Base-by-base conservation (phyloP, 2,329 filamentous ascomycete genomes). In the Alternaria metachromatica region DNA sequence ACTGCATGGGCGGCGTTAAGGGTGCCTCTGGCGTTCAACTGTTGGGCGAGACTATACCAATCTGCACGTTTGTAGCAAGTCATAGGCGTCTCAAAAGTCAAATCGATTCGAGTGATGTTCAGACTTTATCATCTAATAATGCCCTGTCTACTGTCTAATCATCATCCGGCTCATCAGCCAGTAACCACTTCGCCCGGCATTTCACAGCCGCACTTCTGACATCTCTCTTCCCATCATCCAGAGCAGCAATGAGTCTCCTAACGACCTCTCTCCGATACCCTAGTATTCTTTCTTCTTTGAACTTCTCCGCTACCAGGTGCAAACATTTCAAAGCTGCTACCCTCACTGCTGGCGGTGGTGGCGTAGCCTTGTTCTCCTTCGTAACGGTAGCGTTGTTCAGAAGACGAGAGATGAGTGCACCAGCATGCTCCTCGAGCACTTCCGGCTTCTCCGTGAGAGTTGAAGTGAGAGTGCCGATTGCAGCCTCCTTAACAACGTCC, bases 161-260 rank as follows among this genome's bases (percentile, higher is more conserved):
- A 48, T 88, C 86, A 46, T 89, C 87, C 21, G 84, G 81, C 74
- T 89, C 87, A 72, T 88, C 87, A 46, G 89, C 80, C 13, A 84
- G 83, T 57, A 89, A 74, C 88, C 88, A 90, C 59, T 83, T 86
- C n/a, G 81, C 84, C 55, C 87, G 79, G 65, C 88, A 89, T 79
- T 84, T 85, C 25, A 90, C 88, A 13, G 88, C 89, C 62, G 87
- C 87, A 65, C 86, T 85, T 45, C 89, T 82, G 10, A 91, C 89
- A 73, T 84, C 84, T 65, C 89, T 81, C 80, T 88, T 90, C 30
- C 81, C 81, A 77, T 91, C 89, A 80, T 91, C 89, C 66, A 91
- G 73, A 25, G 86, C 84, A 15, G 72, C 76, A 48, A 83, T 80
- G 70, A 91, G 76, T 21, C 84, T 82, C 72, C 86, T 85, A 51